Conservation (phyloP, 345 rosid genomes). For the Litchi chinensis region DNA sequence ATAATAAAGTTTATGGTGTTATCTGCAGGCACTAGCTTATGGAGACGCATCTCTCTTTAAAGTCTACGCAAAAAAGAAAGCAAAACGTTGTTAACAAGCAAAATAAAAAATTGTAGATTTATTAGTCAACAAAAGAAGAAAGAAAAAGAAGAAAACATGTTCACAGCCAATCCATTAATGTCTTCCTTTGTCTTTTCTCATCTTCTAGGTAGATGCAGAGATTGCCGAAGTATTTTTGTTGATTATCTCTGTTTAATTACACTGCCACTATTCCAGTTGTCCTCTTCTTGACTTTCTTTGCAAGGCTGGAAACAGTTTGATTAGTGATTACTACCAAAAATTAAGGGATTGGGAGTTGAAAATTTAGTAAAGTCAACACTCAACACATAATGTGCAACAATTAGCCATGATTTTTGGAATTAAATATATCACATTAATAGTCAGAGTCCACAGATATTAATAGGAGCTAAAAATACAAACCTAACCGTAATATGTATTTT, state of each 20-base stretch:
- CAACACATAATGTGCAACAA: background rate
- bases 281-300: background rate
- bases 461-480: background rate
- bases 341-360: background rate
- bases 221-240: background rate
- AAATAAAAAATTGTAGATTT: background rate
- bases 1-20: background rate
- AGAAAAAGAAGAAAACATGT: background rate
- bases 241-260: background rate
- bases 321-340: background rate
- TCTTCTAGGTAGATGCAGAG: background rate
- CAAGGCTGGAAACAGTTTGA: conserved; percentile 4
- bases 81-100: background rate
- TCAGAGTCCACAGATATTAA: background rate
- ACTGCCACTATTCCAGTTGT: background rate
- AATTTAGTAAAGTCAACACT: background rate
- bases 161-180: background rate
- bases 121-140: conserved; percentile 8
- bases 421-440: background rate
- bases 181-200: background rate
- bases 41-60: background rate
- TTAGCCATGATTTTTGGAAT: background rate
- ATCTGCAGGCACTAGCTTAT: background rate
- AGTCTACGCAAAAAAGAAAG: background rate
- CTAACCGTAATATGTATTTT: too few relatives aligned